These are phyloP conservation scores for Macrotyloma uniflorum DNA, from an alignment of 306 rosid genomes.

Conservation along the genomic window DNA sequence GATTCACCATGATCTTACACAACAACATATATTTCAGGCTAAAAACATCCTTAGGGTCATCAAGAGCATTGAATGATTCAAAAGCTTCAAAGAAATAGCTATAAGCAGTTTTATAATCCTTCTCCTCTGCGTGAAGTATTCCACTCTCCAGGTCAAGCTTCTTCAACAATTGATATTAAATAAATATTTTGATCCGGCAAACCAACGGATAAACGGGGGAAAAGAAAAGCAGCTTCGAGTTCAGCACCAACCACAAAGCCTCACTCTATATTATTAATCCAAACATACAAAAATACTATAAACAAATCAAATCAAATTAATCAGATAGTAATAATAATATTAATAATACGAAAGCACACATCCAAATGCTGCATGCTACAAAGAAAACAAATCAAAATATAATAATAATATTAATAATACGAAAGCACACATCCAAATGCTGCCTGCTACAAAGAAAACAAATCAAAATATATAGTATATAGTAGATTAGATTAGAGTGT, in stretches of 20 bases:
- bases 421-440: too few species aligned
- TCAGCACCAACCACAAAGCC: constrained; percentile 64
- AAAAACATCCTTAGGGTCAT: constrained; percentile 86
- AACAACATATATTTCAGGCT: constrained; percentile 93
- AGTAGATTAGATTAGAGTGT: background rate
- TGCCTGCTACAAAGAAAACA: too few species aligned
- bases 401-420: too few species aligned
- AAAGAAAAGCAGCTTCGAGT: constrained; percentile 82
- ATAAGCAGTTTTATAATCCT: constrained; percentile 89
- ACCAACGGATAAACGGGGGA: constrained; percentile 67
- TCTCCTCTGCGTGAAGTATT: constrained; percentile 94
- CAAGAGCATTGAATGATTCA: constrained; percentile 91
- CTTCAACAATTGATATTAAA: too few species aligned
- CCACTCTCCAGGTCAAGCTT: constrained; percentile 98
- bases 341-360: constrained; percentile 33
- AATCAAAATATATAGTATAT: background rate
- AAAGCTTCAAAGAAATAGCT: constrained; percentile 95
- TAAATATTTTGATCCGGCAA: constrained; percentile 79
- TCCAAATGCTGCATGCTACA: constrained; percentile 44
- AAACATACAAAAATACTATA: constrained; percentile 40
- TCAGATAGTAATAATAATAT: background rate
- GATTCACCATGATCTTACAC: constrained; percentile 93
- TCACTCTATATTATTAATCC: constrained; percentile 43
- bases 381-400: too few species aligned
- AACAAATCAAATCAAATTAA: constrained; percentile 40